Evolutionary conservation across 768 basidiomycete genomes (phyloP).

Genomic region (Leucosporidium scottii): DNA sequence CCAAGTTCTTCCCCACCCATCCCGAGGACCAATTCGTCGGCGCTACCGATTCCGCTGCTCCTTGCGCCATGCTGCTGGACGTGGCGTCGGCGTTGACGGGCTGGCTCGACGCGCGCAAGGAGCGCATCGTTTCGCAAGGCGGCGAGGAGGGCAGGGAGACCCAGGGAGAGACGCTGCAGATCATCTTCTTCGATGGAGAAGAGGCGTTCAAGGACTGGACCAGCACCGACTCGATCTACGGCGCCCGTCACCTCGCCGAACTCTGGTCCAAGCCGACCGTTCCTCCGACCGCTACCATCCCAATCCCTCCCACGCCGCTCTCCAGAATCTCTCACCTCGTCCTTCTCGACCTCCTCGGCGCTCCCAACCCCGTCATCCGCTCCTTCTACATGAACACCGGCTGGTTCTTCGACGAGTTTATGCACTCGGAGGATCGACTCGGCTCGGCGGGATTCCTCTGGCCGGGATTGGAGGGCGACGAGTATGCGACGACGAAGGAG

Average conservation of each 20-base stretch:
- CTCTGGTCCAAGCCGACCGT: conserved; percentile 71
- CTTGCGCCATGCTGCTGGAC: conserved; percentile 90
- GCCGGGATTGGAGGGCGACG: conserved; percentile 10
- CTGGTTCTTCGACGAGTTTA: conserved; percentile 81
- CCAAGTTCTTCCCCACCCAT: conserved; percentile 26
- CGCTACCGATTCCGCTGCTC: conserved; percentile 92
- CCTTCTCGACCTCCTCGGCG: conserved; percentile 84
- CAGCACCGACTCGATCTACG: conserved; percentile 81
- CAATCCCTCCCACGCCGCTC: conserved; percentile 54
- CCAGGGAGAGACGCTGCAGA: conserved; percentile 75
- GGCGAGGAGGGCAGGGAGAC: conserved; percentile 54
- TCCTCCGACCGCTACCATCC: conserved; percentile 43
- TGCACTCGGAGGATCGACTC: conserved; percentile 63
- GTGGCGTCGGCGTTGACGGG: conserved; percentile 57
- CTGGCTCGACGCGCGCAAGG: conserved; percentile 57
- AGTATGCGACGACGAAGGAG: conserved; percentile 20
- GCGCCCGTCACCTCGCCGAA: conserved; percentile 87
- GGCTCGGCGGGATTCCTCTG: conserved; percentile 58
- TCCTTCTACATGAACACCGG: conserved; percentile 82
- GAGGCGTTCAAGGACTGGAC: conserved; percentile 93
- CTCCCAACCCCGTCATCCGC: conserved; percentile 62
- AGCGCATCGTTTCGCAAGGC: conserved; percentile 51
- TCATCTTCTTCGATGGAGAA: conserved; percentile 96
- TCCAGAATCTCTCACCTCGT: conserved; percentile 81
- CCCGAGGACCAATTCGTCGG: conserved; percentile 71